Conservation (phyloP, 1,284 basidiomycete genomes). For the Cryptococcus sp. region DNA sequence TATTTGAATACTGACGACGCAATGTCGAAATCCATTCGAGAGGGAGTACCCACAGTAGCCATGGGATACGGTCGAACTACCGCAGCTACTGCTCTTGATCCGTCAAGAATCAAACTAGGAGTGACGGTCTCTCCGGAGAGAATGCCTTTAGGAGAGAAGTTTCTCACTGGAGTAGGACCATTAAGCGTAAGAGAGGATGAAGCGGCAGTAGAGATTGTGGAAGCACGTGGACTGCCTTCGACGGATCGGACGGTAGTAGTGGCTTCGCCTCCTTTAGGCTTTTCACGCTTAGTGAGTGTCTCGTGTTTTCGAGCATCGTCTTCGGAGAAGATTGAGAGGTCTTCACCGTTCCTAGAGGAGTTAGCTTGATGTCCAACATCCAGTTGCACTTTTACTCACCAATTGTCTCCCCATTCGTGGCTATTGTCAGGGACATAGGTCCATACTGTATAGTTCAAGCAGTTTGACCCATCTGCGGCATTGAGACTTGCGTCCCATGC, state of each 20-base stretch:
- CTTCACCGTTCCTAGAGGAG: constrained; percentile 72
- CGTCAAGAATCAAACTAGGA: constrained; percentile 69
- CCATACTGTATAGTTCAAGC: constrained; percentile 83
- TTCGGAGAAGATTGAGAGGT: constrained; percentile 79
- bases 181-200: constrained; percentile 26
- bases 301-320: constrained; percentile 56
- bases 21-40: constrained; percentile 71
- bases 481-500: constrained; percentile 91
- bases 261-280: background rate
- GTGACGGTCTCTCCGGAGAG: constrained; percentile 38
- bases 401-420: constrained; percentile 89
- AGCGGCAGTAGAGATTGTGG: constrained; percentile 3
- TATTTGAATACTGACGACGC: constrained; percentile 64
- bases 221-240: background rate
- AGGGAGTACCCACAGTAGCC: constrained; percentile 64
- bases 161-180: background rate
- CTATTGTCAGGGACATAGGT: constrained; percentile 71
- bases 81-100: constrained; percentile 72
- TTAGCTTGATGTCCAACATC: background rate
- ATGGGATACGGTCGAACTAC: constrained; percentile 77
- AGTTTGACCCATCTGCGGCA: constrained; percentile 77
- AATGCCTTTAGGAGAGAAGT: constrained; percentile 36
- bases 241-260: constrained; percentile 1
- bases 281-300: background rate
- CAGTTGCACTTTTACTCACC: constrained; percentile 42